Conservation (phyloP, 192 early-diverging fungal genomes). For the Coemansia sp. region DNA sequence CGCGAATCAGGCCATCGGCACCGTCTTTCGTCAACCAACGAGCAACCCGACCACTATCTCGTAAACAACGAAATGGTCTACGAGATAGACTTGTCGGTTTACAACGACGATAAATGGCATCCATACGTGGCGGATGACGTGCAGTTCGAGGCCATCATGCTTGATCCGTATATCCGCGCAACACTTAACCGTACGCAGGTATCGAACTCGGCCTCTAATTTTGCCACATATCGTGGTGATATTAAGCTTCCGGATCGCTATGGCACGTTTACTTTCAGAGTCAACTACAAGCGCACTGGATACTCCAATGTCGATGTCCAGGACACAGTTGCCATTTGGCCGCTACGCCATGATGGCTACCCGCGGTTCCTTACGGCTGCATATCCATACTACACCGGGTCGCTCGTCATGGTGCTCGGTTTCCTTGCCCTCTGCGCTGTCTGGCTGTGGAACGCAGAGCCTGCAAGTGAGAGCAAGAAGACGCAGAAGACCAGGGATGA, state of each 20-base stretch:
- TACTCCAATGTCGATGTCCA: constrained; percentile 67
- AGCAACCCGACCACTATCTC: constrained; percentile 73
- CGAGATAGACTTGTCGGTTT: constrained; percentile 76
- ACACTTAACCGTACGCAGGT: constrained; percentile 55
- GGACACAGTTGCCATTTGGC: constrained; percentile 81
- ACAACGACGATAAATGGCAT: constrained; percentile 73
- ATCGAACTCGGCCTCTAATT: background rate
- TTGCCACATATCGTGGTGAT: constrained; percentile 46
- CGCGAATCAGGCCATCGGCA: constrained; percentile 56
- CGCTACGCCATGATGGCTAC: constrained; percentile 94
- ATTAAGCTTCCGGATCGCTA: constrained; percentile 88
- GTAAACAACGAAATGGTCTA: constrained; percentile 92
- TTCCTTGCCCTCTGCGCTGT: constrained; percentile 79
- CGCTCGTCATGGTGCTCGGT: constrained; percentile 78
- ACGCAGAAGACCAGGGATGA: background rate
- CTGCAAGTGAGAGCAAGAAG: background rate
- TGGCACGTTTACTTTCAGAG: constrained; percentile 95
- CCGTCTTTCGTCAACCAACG: constrained; percentile 61
- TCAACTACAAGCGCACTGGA: constrained; percentile 89
- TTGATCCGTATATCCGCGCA: constrained; percentile 92
- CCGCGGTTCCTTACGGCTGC: constrained; percentile 87
- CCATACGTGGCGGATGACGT: constrained; percentile 69
- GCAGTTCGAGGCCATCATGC: constrained; percentile 93
- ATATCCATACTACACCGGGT: constrained; percentile 92
- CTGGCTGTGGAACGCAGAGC: constrained; percentile 64